phyloP scores from a whole-genome alignment of 306 rosid species.

The Cajanus cajan region DNA sequence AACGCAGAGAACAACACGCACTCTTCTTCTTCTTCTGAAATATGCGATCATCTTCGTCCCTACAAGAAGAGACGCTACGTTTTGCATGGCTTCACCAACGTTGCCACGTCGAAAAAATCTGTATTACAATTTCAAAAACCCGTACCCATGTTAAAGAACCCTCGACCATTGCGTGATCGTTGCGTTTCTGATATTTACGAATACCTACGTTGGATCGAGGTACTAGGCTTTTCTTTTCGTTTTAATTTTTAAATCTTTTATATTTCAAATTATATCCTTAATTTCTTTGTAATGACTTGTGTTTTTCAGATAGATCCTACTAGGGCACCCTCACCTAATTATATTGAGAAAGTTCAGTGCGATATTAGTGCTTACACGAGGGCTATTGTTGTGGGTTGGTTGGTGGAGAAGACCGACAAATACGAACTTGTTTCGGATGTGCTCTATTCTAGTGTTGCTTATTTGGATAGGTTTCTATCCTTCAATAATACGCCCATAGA shows the following conservation, averaged over 20 bases:
- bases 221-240: constrained; percentile 12
- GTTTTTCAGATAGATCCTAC: constrained; percentile 51
- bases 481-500: constrained; percentile 37
- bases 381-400: constrained; percentile 78
- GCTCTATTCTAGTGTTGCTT: constrained; percentile 55
- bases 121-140: constrained; percentile 2
- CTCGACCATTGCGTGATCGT: constrained; percentile 43
- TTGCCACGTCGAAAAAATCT: not conserved
- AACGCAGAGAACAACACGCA: not conserved
- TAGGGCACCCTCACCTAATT: constrained; percentile 61
- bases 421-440: constrained; percentile 70
- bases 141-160: not conserved
- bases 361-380: constrained; percentile 70
- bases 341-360: constrained; percentile 60
- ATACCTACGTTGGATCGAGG: constrained; percentile 78
- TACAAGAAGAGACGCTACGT: constrained; percentile 58
- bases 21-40: too few relatives aligned
- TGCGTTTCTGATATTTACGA: constrained; percentile 67
- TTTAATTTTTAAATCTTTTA: too few relatives aligned
- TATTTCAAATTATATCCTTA: not conserved
- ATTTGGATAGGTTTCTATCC: constrained; percentile 66
- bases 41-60: constrained; percentile 27
- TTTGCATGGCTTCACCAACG: constrained; percentile 57
- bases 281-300: not conserved
- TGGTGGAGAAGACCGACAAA: constrained; percentile 83